phyloP scores from a whole-genome alignment of 2,329 filamentous ascomycete species.

The Neonectria neomacrospora region DNA sequence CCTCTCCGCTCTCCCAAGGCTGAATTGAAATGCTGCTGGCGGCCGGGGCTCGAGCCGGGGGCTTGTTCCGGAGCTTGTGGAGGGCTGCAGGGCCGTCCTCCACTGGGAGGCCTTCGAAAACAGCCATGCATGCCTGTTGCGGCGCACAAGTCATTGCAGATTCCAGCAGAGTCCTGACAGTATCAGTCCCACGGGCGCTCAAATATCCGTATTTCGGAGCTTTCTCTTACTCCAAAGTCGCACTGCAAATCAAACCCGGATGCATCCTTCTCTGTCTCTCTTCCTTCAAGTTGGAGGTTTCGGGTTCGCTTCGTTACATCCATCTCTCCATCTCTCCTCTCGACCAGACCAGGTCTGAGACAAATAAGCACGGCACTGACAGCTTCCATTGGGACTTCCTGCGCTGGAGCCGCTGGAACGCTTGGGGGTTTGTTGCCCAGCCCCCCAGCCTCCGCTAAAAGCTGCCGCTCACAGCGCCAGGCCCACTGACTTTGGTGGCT shows the following conservation, averaged over 20 bases:
- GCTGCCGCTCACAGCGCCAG: neutral
- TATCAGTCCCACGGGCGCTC: neutral
- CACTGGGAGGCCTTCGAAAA: slow-evolving; percentile 19
- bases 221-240: neutral
- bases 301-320: neutral
- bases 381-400: slow-evolving; percentile 10
- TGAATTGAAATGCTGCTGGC: slow-evolving; percentile 9
- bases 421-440: slow-evolving; percentile 11
- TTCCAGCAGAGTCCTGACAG: neutral
- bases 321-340: neutral
- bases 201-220: slow-evolving; percentile 7
- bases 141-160: neutral
- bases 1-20: slow-evolving; percentile 12
- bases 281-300: neutral
- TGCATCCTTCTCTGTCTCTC: neutral
- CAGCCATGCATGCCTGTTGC: slow-evolving; percentile 9
- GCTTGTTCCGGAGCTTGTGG: slow-evolving; percentile 11
- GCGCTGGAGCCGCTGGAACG: slow-evolving; percentile 13
- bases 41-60: slow-evolving; percentile 11
- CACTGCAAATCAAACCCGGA: slow-evolving; percentile 13
- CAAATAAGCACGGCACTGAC: slow-evolving; percentile 13
- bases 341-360: slow-evolving; percentile 9
- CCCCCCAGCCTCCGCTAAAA: slow-evolving; percentile 19
- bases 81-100: slow-evolving; percentile 6
- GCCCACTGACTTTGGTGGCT: neutral